Base-by-base conservation (phyloP, 2,329 filamentous ascomycete species). In the Claviceps lovelessii region DNA sequence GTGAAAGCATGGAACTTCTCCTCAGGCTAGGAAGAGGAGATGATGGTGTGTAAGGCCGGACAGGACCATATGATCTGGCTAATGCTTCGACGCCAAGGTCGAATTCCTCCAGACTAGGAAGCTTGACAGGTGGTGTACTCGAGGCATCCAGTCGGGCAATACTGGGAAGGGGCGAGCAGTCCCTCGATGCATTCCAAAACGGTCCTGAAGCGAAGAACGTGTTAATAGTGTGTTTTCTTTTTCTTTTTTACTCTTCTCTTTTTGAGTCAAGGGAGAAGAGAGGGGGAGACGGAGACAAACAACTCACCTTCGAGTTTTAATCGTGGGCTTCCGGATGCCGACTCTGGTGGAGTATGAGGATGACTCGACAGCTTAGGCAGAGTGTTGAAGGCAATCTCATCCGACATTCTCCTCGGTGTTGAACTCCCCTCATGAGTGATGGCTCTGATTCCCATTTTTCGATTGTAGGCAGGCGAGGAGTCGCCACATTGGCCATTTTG, bases 81-180 rank as follows among this genome's bases (percentile, higher is more conserved):
- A 71, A 61, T 17, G 65, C 65, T 51, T 71, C 65, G n/a, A 71
- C 68, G 15, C 67, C 69, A 56, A 66, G 64, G 47, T 69, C 69
- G 50, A 71, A 71, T 55, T 71, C 68, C 42, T 64, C 63, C 28
- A 71, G 58, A 52, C 68, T 70, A 5, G 69, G 69, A 37, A 71
- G 65, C 48, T 60, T 63, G 44, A 67, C 54, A 7, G 56, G 55
- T 7, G 61, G 54, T 37, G 50, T 59, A 49, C 54, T 52, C 37
- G 56, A 51, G 9, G 54, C 53, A 41, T 56, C 52, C 19, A 62
- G 55, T 31, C 56, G 55, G 52, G 54, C 51, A 52, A 61, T 60
- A 55, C 28, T 59, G 9, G 63, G 64, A 28, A 68, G 58, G 31
- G 61, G 62, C 23, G 61, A 63, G 49, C 59, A 60, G 41, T 68